phyloP scores from a whole-genome alignment of 2,329 filamentous ascomycete genomes.

The Acarospora socialis region DNA sequence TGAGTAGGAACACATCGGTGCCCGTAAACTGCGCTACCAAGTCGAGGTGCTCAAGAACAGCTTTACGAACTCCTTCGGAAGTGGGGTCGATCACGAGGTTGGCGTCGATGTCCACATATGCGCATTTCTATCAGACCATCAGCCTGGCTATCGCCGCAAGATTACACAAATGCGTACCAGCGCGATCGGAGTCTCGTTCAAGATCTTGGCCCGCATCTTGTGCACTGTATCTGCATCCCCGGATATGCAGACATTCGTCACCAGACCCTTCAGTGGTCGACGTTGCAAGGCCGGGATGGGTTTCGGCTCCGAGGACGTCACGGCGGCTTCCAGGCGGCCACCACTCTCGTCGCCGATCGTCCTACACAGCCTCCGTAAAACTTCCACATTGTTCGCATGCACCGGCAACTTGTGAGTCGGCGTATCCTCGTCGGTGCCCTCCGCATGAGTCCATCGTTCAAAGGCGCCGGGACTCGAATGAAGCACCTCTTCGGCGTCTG shows the following conservation, averaged over 20 bases:
- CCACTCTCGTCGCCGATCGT: conserved; percentile 57
- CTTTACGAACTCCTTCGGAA: conserved; percentile 52
- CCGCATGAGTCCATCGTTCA: conserved; percentile 84
- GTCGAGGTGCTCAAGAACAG: conserved; percentile 73
- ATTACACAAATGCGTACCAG: conserved; percentile 48
- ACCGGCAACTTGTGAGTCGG: conserved; percentile 84
- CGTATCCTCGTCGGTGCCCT: conserved; percentile 69
- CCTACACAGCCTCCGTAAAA: conserved; percentile 63
- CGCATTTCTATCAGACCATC: conserved; percentile 54
- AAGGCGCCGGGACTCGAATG: conserved; percentile 82
- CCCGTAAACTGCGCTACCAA: conserved; percentile 77
- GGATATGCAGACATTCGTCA: conserved; percentile 82
- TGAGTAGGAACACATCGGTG: conserved; percentile 90
- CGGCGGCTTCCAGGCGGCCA: conserved; percentile 66
- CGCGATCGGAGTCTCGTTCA: conserved; percentile 84
- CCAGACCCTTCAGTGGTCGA: conserved; percentile 41
- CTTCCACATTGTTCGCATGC: conserved; percentile 72
- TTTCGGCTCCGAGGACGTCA: conserved; percentile 70
- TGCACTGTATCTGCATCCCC: conserved; percentile 78
- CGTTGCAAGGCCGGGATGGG: conserved; percentile 36
- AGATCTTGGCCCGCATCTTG: conserved; percentile 74
- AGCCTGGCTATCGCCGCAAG: conserved; percentile 14
- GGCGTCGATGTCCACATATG: conserved; percentile 84
- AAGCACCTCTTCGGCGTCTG: conserved; percentile 86
- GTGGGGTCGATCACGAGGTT: conserved; percentile 70